Evolutionary conservation across 805 yeast species (phyloP), one percentile per base, ranked within the genome.

Genomic region (Ogataea glucozyma): DNA sequence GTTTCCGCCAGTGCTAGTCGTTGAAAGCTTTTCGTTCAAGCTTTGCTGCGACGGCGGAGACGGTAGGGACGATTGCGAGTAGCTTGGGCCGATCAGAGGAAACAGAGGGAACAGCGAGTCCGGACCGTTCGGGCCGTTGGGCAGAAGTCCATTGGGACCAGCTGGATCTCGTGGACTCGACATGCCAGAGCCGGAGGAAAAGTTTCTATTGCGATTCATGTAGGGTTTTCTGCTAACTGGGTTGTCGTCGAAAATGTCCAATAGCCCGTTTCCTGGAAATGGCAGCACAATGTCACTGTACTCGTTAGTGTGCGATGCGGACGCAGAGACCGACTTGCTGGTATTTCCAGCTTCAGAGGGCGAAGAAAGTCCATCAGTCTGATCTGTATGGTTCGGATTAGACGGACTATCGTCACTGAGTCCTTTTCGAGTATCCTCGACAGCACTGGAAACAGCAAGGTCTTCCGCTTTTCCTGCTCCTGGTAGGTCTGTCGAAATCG

Each of bases 11-110:
- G 40, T 26, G 20, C 33, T 23, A n/a, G 44, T 46, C 16, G 53
- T 17, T 10, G 52, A 31, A 14, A 49, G 33, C 18, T 39, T 32
- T 30, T 51, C 51, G 38, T 38, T 47, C 26, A 41, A 27, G 10
- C 41, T 51, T 19, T 35, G 46, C 22, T 46, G 48, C 4, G 49
- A 41, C 1, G 52, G 42, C 3, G 58, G 47, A 7, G 54, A 41
- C 12, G 54, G 37, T 1, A 45, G 38, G 4, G 51, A 44, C 14
- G 56, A 42, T 23, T 51, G 56, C 3, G 57, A 43, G 32, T 48
- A 52, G 13, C 50, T 46, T 12, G 66, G 67, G 3, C 67, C 67
- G 44, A 62, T 56, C 19, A 64, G 49, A 1, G 67, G 65, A 32
- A 54, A 61, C 18, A 63, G 43, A 6, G 68, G 68, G 38, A 64